These are phyloP conservation scores for Penicillium macrosclerotiorum DNA, from an alignment of 495 filamentous ascomycete species.

Conservation along the genomic window DNA sequence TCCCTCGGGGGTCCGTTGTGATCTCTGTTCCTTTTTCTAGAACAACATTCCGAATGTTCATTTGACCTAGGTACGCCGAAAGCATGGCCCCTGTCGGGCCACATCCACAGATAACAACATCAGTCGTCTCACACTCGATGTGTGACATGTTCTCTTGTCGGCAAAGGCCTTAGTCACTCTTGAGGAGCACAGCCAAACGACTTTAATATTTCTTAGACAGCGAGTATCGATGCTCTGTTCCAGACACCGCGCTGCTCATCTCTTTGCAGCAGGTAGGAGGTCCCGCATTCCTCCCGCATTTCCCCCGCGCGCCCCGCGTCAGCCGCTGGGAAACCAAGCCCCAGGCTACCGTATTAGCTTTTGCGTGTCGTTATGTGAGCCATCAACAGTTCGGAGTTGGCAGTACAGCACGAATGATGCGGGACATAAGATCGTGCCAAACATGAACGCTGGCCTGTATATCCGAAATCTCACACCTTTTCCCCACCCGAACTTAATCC, in stretches of 20 bases:
- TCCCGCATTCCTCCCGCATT: background rate
- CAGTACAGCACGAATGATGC: too few relatives aligned
- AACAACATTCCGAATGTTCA: constrained; percentile 29
- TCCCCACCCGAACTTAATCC: too few relatives aligned
- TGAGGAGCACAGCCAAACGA: background rate
- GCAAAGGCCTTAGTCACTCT: too few relatives aligned
- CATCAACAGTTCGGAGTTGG: too few relatives aligned
- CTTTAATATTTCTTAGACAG: background rate
- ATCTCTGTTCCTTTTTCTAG: constrained; percentile 45
- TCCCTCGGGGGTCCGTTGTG: constrained; percentile 48
- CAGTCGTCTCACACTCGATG: constrained; percentile 25
- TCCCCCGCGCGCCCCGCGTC: too few relatives aligned
- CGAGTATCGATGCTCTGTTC: background rate
- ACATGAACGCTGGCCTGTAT: too few relatives aligned
- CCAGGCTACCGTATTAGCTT: too few relatives aligned
- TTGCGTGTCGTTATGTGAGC: too few relatives aligned
- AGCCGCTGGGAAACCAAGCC: too few relatives aligned
- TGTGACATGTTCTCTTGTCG: too few relatives aligned
- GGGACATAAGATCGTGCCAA: too few relatives aligned
- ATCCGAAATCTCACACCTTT: background rate
- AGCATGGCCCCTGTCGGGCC: constrained; percentile 37
- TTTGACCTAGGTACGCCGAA: constrained; percentile 29
- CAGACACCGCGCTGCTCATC: background rate
- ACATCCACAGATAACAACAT: constrained; percentile 38
- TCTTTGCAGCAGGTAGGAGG: background rate